Evolutionary conservation across 2,329 filamentous ascomycete species (phyloP), one percentile per base, ranked within the genome.

Genomic region (Sporothrix protearum): DNA sequence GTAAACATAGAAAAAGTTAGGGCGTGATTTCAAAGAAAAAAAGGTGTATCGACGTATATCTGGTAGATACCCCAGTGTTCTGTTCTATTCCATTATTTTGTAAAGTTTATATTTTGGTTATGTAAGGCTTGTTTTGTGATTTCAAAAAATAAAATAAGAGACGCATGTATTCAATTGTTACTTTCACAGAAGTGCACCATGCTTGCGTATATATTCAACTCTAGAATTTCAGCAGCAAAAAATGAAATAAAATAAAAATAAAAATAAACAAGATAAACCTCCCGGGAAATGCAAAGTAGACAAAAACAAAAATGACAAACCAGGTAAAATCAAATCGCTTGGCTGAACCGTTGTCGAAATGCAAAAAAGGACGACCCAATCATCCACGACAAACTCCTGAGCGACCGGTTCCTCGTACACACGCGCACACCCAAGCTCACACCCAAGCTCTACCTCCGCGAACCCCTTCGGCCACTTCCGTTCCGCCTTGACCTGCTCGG

Each of bases 21-120:
- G 42, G 19, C 3, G 42, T 47, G 42, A 3, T 22, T 12, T 64
- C 36, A 8, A 45, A 28, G 12, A 45, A 64, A 19, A n/a, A 28
- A 45, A 16, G 6, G n/a, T 64, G 10, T 63, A 45, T 64, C 36
- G n/a, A 64, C 22, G 59, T 64, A 45, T 64, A 53, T 64, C 45
- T 64, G 59, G 59, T 28, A 64, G 36, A 64, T 64, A 64, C 59
- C 59, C 57, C 36, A 12, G 45, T 45, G 2, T 45, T 64, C 1
- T 1, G 6, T 19, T 64, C 19, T 19, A 28, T 42, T 25, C 28
- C 16, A 16, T 7, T 64, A 28, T 45, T 64, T 63, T 8, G 22
- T 63, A 22, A 42, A 22, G 3, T 63, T 61, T 22, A 33, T 22
- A 7, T 39, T 22, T 22, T 3, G 6, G 3, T 61, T 6, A 5